These are phyloP conservation scores for Trametopsis cervina DNA, from an alignment of 768 basidiomycete species.

Conservation along the genomic window DNA sequence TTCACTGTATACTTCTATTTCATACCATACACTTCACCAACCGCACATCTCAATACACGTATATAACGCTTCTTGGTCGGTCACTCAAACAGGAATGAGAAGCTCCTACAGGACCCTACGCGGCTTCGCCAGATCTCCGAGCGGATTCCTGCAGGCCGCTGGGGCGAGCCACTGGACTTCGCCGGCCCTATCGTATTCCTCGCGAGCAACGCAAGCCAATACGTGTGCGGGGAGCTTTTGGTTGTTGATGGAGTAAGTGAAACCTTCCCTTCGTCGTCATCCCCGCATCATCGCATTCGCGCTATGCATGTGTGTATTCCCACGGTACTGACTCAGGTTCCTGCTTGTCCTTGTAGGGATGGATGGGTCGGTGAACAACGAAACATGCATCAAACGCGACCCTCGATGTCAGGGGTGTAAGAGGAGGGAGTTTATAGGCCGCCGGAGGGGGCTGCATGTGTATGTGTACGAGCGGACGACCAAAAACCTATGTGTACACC, in stretches of 20 bases:
- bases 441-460: too few species aligned
- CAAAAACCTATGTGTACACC: too few species aligned
- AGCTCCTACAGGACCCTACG: slow-evolving; percentile 52
- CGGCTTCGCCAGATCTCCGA: slow-evolving; percentile 63
- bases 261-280: background rate
- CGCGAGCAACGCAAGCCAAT: slow-evolving; percentile 56
- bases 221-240: slow-evolving; percentile 61
- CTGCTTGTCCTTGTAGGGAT: background rate
- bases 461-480: too few species aligned
- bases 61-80: too few species aligned
- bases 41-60: too few species aligned
- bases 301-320: background rate
- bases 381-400: too few species aligned
- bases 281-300: too few species aligned
- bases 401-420: too few species aligned
- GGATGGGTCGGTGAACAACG: slow-evolving; percentile 6
- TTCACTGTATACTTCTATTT: too few species aligned
- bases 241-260: slow-evolving; percentile 61
- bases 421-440: too few species aligned
- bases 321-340: background rate
- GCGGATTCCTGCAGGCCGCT: slow-evolving; percentile 61
- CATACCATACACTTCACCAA: too few species aligned
- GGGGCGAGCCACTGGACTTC: slow-evolving; percentile 62
- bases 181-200: slow-evolving; percentile 63
- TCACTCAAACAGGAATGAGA: slow-evolving; percentile 69